phyloP scores from a whole-genome alignment of 805 yeast species.

The Isabelozyma rhagii region DNA sequence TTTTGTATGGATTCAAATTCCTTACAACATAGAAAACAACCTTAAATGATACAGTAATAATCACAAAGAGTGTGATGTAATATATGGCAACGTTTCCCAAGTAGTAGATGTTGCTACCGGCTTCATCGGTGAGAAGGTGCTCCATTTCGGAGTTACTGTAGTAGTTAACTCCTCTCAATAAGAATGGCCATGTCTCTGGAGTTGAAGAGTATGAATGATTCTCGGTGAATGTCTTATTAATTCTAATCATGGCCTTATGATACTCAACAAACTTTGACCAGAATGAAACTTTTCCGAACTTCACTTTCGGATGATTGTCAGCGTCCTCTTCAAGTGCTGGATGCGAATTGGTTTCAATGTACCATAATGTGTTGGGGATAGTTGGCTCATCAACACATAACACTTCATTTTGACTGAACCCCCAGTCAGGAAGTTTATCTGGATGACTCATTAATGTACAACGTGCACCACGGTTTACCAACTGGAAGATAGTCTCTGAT shows the following conservation, averaged over 20 bases:
- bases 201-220: constrained; percentile 49
- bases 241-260: constrained; percentile 53
- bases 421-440: constrained; percentile 79
- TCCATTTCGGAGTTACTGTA: constrained; percentile 42
- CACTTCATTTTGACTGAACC: constrained; percentile 81
- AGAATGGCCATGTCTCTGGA: constrained; percentile 65
- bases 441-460: constrained; percentile 78
- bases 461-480: constrained; percentile 61
- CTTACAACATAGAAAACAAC: constrained; percentile 16
- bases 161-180: constrained; percentile 57
- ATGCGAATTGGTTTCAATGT: constrained; percentile 62
- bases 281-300: constrained; percentile 31
- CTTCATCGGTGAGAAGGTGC: constrained; percentile 13
- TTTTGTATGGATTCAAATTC: constrained; percentile 29
- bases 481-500: constrained; percentile 65
- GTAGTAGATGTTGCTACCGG: constrained; percentile 45
- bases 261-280: constrained; percentile 52
- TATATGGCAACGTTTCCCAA: constrained; percentile 65
- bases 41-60: constrained; percentile 23
- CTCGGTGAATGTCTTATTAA: constrained; percentile 45
- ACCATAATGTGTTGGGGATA: constrained; percentile 67
- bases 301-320: constrained; percentile 16
- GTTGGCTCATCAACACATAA: constrained; percentile 77
- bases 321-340: constrained; percentile 36
- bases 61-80: constrained; percentile 38